Conservation (phyloP, 2,329 filamentous ascomycete species). For the Domatiomyces catenatus region DNA sequence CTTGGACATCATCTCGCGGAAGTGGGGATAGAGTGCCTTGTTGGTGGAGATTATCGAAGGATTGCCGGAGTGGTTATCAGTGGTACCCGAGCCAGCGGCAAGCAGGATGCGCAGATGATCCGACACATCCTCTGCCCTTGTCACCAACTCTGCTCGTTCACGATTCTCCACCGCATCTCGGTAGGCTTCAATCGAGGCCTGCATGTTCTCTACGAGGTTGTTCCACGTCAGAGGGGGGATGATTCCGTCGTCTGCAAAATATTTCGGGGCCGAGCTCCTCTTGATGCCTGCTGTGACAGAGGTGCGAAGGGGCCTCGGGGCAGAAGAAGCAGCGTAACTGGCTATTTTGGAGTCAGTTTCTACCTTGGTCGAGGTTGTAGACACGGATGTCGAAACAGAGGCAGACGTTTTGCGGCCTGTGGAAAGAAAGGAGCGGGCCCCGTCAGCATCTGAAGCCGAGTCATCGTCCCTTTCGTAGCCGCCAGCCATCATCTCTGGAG, state of each 20-base stretch:
- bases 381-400: slow-evolving; percentile 69
- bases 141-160: slow-evolving; percentile 78
- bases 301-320: background rate
- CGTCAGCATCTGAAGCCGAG: slow-evolving; percentile 76
- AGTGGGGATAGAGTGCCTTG: slow-evolving; percentile 91
- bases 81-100: slow-evolving; percentile 91
- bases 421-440: slow-evolving; percentile 54
- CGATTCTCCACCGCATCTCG: slow-evolving; percentile 73
- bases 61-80: slow-evolving; percentile 95
- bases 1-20: slow-evolving; percentile 98
- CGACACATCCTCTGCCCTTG: slow-evolving; percentile 91
- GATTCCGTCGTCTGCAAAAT: slow-evolving; percentile 81
- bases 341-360: background rate
- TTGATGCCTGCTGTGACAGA: slow-evolving; percentile 21
- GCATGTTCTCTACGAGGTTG: slow-evolving; percentile 82
- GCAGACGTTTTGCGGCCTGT: slow-evolving; percentile 53
- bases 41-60: slow-evolving; percentile 99
- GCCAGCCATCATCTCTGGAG: slow-evolving; percentile 77
- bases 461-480: slow-evolving; percentile 80
- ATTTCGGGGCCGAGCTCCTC: slow-evolving; percentile 48
- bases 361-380: slow-evolving; percentile 61
- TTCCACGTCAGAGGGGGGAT: slow-evolving; percentile 76
- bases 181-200: slow-evolving; percentile 74
- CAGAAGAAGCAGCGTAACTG: slow-evolving; percentile 1
- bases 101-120: slow-evolving; percentile 85